These are phyloP conservation scores for Agrostemma githago DNA, from an alignment of 148 eudicot genomes.

Conservation along the genomic window DNA sequence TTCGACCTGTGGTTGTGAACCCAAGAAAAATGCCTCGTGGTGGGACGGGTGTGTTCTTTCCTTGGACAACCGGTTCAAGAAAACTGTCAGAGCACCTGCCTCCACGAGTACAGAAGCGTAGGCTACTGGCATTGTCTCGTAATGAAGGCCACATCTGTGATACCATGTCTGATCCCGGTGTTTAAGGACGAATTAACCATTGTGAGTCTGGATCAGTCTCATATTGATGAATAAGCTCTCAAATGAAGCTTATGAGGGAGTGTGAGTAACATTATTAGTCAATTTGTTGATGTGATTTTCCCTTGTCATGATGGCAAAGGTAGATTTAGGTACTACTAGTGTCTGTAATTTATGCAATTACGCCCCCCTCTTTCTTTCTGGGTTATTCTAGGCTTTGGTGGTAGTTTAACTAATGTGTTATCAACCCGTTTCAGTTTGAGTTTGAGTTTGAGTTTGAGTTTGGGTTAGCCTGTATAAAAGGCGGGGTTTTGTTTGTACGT, in stretches of 20 bases:
- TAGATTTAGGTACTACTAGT: slow-evolving; percentile 31
- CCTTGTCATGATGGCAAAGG: not conserved
- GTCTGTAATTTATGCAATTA: slow-evolving; percentile 24
- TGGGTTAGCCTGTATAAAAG: slow-evolving; percentile 33
- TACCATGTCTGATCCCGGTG: slow-evolving; percentile 48
- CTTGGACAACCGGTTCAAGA: slow-evolving; percentile 63
- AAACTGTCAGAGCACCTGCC: slow-evolving; percentile 82
- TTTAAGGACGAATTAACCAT: slow-evolving; percentile 21
- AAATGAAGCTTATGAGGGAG: slow-evolving; percentile 17
- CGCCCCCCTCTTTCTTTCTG: slow-evolving; percentile 17
- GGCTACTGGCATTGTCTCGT: slow-evolving; percentile 45
- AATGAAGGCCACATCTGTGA: slow-evolving; percentile 37
- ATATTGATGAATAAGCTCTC: slow-evolving; percentile 1
- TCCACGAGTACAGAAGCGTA: slow-evolving; percentile 72
- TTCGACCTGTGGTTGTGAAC: slow-evolving; percentile 45
- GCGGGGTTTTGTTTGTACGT: slow-evolving; percentile 30
- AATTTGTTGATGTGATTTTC: slow-evolving; percentile 2
- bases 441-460: slow-evolving; percentile 33
- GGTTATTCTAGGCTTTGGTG: slow-evolving; percentile 27
- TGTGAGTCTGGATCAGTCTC: slow-evolving; percentile 14
- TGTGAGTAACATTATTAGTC: slow-evolving; percentile 4
- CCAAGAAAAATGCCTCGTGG: slow-evolving; percentile 50
- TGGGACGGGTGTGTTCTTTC: slow-evolving; percentile 95
- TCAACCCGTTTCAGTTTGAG: slow-evolving; percentile 15
- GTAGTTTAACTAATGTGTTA: slow-evolving; percentile 20